These are phyloP conservation scores for Aspergillus latus DNA, from an alignment of 2,329 filamentous ascomycete genomes.

Conservation along the genomic window DNA sequence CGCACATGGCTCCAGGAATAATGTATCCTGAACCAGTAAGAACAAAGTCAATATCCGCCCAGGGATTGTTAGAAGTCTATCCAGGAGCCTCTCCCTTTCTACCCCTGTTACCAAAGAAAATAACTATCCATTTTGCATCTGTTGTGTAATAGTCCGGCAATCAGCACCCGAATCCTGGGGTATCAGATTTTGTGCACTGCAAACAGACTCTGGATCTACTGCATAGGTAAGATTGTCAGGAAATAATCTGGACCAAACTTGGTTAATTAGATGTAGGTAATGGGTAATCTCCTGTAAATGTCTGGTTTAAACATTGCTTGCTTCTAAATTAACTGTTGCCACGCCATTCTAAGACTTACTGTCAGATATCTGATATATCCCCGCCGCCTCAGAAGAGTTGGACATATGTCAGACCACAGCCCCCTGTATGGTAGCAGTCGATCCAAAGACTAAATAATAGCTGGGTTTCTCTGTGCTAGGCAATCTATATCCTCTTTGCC, in stretches of 20 bases:
- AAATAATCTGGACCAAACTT: slow-evolving; percentile 2
- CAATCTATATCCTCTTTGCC: neutral
- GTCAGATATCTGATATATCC: neutral
- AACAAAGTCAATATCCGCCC: slow-evolving; percentile 1
- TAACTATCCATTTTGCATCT: neutral
- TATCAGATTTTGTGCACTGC: neutral
- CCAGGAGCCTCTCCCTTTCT: neutral
- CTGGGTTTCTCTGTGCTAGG: neutral
- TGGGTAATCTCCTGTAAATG: neutral
- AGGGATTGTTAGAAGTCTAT: neutral
- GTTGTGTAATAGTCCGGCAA: neutral
- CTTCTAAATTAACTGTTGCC: neutral
- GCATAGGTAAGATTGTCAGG: neutral
- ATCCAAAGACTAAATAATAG: neutral
- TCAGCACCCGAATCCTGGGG: neutral
- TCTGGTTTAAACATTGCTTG: neutral
- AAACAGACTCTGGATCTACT: neutral
- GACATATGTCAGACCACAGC: neutral
- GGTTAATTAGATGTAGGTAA: neutral
- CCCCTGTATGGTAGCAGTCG: neutral
- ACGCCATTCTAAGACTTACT: neutral
- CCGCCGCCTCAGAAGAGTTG: neutral
- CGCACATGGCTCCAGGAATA: slow-evolving; percentile 1
- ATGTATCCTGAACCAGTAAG: neutral
- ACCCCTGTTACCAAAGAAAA: neutral